Conservation (phyloP, 495 filamentous ascomycete genomes). For the Daldinia vernicosa region DNA sequence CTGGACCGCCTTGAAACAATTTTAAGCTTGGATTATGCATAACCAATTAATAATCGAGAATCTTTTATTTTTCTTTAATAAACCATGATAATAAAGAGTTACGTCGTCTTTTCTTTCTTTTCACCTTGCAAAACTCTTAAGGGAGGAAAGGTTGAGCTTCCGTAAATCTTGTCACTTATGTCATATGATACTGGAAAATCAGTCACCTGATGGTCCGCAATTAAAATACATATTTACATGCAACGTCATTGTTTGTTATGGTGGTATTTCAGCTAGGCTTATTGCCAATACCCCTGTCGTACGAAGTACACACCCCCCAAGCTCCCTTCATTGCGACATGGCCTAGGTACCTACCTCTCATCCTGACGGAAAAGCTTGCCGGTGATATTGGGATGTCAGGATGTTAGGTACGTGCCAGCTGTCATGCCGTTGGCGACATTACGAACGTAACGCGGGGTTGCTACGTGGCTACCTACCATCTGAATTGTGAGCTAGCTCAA, state of each 20-base stretch:
- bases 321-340: not conserved
- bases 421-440: not conserved
- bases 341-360: not conserved
- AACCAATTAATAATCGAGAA: too few relatives aligned
- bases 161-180: not conserved
- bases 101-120: too few relatives aligned
- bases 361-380: not conserved
- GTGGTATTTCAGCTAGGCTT: slow-evolving; percentile 1
- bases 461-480: not conserved
- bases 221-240: not conserved
- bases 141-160: not conserved
- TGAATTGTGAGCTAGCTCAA: not conserved
- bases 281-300: not conserved
- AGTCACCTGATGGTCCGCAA: not conserved
- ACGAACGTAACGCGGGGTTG: not conserved
- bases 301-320: not conserved
- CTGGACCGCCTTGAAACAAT: not conserved
- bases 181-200: not conserved
- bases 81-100: too few relatives aligned
- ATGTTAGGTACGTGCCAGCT: not conserved
- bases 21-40: too few relatives aligned
- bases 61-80: too few relatives aligned
- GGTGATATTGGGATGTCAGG: not conserved
- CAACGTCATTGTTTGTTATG: slow-evolving; percentile 5
- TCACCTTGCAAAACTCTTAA: too few relatives aligned